These are phyloP conservation scores for Perkinsus olseni DNA, from an alignment of 169 alveolate genomes.

Conservation along the genomic window DNA sequence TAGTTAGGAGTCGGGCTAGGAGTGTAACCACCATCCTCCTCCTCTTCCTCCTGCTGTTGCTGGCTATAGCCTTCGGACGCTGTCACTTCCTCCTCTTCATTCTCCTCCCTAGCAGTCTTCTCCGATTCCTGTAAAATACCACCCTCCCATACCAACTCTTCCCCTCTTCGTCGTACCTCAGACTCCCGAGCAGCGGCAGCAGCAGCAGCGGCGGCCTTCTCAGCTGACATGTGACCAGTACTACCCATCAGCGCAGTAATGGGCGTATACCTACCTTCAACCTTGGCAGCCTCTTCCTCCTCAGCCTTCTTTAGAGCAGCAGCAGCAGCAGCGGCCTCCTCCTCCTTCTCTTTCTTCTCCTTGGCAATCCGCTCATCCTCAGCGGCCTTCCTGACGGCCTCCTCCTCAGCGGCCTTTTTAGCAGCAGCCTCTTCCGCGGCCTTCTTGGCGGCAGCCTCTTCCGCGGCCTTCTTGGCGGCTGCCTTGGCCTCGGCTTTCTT, in stretches of 20 bases:
- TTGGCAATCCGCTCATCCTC: neutral
- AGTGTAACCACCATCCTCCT: neutral
- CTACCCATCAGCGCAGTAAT: too few relatives aligned
- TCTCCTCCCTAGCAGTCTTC: neutral
- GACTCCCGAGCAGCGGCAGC: neutral
- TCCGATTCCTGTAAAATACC: neutral
- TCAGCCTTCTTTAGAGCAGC: neutral
- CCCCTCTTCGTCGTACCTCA: neutral
- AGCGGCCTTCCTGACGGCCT: neutral
- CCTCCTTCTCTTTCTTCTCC: too few relatives aligned
- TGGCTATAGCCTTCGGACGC: neutral
- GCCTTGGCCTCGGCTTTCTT: neutral
- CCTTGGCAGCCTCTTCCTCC: neutral
- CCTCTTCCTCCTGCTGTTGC: neutral
- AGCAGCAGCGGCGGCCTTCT: neutral
- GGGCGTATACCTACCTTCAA: neutral
- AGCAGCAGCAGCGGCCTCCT: neutral
- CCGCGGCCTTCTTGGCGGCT: neutral
- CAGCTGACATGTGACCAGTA: too few relatives aligned
- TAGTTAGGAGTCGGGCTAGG: neutral
- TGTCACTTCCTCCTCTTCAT: neutral
- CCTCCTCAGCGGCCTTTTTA: neutral
- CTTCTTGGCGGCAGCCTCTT: neutral
- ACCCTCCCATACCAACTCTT: neutral
- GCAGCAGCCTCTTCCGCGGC: neutral